phyloP scores from a whole-genome alignment of 2,329 filamentous ascomycete species.

The Aspergillus proliferans region DNA sequence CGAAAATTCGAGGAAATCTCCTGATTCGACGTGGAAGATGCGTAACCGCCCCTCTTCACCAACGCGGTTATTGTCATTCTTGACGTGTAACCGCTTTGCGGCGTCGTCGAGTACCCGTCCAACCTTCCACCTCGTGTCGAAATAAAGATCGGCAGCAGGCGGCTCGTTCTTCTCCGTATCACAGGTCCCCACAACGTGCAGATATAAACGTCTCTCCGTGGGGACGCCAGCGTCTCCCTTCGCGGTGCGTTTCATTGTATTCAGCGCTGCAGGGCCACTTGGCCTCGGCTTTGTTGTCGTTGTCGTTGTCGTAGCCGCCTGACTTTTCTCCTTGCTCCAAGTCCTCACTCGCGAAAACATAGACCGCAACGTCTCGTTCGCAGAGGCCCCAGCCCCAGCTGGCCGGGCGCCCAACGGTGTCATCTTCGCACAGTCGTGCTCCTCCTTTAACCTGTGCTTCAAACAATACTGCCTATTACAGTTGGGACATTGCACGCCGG shows the following conservation, averaged over 20 bases:
- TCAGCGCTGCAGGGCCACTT: constrained; percentile 56
- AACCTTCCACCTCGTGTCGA: constrained; percentile 79
- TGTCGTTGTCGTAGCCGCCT: constrained; percentile 54
- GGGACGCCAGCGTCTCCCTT: constrained; percentile 84
- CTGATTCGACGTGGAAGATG: constrained; percentile 89
- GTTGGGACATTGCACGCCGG: constrained; percentile 45
- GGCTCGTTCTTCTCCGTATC: constrained; percentile 78
- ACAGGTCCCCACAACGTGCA: constrained; percentile 84
- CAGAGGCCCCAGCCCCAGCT: constrained; percentile 36
- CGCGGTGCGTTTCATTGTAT: constrained; percentile 74
- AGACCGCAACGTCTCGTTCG: constrained; percentile 59
- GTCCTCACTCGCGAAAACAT: constrained; percentile 71
- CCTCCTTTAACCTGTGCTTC: constrained; percentile 49
- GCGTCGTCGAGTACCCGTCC: constrained; percentile 54
- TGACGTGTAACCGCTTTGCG: constrained; percentile 36
- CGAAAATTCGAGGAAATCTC: constrained; percentile 75
- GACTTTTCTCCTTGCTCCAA: constrained; percentile 72
- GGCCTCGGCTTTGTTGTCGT: constrained; percentile 55
- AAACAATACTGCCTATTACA: constrained; percentile 48
- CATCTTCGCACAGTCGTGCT: constrained; percentile 78
- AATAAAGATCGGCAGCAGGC: constrained; percentile 75
- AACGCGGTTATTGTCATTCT: constrained; percentile 42
- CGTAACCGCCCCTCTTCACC: constrained; percentile 65
- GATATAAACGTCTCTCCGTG: constrained; percentile 76
- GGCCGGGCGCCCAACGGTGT: constrained; percentile 50